Evolutionary conservation across 129 eudicot species (phyloP).

Genomic region (Mikania micrantha): DNA sequence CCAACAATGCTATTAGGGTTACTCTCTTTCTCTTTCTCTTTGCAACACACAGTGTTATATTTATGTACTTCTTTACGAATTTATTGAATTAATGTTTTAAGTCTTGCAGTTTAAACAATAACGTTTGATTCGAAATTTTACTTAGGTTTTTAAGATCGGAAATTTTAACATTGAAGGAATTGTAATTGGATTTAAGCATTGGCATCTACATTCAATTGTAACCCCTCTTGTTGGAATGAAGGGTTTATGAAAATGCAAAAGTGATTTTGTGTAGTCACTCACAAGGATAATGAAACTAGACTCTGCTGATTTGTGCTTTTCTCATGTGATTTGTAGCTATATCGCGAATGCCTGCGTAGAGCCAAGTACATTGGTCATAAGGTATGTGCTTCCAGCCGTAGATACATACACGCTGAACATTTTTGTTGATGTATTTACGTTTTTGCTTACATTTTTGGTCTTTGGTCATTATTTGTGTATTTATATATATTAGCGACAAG

Average conservation of each 20-base stretch:
- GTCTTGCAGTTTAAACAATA: not conserved
- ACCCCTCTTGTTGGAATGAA: constrained; percentile 6
- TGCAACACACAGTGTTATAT: not conserved
- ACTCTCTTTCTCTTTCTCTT: not conserved
- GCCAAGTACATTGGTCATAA: constrained; percentile 74
- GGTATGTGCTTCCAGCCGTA: constrained; percentile 30
- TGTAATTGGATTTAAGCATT: too few species aligned
- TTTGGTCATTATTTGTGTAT: not conserved
- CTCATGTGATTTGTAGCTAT: constrained; percentile 32
- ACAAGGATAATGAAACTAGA: not conserved
- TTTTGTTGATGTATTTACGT: not conserved
- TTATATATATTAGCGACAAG: not conserved
- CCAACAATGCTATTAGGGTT: constrained; percentile 70
- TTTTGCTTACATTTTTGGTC: not conserved
- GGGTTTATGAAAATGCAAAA: not conserved
- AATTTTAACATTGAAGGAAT: not conserved
- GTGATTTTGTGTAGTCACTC: not conserved
- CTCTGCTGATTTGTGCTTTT: constrained; percentile 6
- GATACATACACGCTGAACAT: not conserved
- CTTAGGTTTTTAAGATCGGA: too few species aligned
- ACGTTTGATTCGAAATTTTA: not conserved
- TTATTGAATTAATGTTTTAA: not conserved
- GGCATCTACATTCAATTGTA: not conserved
- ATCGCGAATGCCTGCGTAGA: constrained; percentile 78
- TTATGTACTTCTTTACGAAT: not conserved